Conservation (phyloP, 495 filamentous ascomycete genomes). For the Xeromyces bisporus region DNA sequence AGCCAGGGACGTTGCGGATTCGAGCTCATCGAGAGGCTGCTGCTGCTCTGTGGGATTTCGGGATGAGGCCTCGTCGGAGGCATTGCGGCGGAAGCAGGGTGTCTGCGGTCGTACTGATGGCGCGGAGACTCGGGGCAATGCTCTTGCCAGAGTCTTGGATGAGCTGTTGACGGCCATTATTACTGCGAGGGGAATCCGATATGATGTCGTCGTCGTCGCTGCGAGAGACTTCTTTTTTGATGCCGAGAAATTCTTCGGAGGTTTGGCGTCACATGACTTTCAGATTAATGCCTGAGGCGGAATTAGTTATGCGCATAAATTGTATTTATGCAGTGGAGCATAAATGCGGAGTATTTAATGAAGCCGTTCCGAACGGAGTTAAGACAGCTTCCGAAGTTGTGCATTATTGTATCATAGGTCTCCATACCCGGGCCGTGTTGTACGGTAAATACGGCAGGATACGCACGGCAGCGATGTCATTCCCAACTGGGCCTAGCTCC, state of each 20-base stretch:
- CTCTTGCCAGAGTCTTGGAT: slow-evolving; percentile 27
- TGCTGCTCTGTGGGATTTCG: slow-evolving; percentile 15
- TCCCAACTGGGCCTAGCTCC: too few species aligned
- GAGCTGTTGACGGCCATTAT: slow-evolving; percentile 28
- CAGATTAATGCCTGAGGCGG: slow-evolving; percentile 1
- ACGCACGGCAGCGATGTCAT: too few species aligned
- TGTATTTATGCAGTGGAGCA: slow-evolving; percentile 1
- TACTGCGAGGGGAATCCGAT: slow-evolving; percentile 7
- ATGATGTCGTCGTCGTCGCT: slow-evolving; percentile 6
- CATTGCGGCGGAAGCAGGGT: slow-evolving; percentile 28
- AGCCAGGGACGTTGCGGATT: slow-evolving; percentile 20
- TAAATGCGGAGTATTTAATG: slow-evolving; percentile 1
- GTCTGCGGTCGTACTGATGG: slow-evolving; percentile 19
- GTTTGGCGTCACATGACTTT: slow-evolving; percentile 2
- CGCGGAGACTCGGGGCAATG: slow-evolving; percentile 21
- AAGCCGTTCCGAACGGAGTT: too few species aligned
- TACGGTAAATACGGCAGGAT: too few species aligned
- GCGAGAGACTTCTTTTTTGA: too few species aligned
- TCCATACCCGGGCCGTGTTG: too few species aligned
- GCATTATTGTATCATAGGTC: too few species aligned
- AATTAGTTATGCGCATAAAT: slow-evolving; percentile 9
- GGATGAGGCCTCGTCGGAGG: slow-evolving; percentile 26
- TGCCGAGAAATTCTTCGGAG: slow-evolving; percentile 24
- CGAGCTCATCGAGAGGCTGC: slow-evolving; percentile 22
- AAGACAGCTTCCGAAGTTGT: too few species aligned